Percentiles rank a stretch among this genome's conserved stretches.
These are phyloP conservation scores for Hypoxylon sp. DNA, from an alignment of 2,329 filamentous ascomycete species.

Conservation along the genomic window DNA sequence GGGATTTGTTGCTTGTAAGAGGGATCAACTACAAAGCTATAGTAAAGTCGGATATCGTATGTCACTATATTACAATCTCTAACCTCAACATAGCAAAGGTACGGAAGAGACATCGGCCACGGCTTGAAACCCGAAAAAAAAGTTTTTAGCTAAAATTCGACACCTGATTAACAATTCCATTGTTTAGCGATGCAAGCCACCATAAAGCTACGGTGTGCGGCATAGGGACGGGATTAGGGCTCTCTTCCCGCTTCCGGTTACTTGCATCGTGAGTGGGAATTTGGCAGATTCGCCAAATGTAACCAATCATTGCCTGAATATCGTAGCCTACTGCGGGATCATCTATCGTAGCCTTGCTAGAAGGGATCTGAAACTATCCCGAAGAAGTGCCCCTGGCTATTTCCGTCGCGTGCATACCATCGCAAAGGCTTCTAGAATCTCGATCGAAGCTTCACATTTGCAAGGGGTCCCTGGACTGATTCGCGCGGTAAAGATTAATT, in stretches of 20 bases:
- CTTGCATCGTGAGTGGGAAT: conserved; percentile 50
- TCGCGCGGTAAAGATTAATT: not conserved
- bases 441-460: conserved; percentile 41
- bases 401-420: conserved; percentile 43
- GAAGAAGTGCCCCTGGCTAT: conserved; percentile 44
- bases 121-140: conserved; percentile 6
- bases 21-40: conserved; percentile 9
- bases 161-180: conserved; percentile 41
- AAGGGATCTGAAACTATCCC: conserved; percentile 44
- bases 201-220: conserved; percentile 46
- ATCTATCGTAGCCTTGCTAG: conserved; percentile 48
- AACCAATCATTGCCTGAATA: conserved; percentile 49
- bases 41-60: conserved; percentile 9
- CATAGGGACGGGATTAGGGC: conserved; percentile 49
- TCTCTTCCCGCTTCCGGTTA: conserved; percentile 48
- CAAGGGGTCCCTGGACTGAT: conserved; percentile 34
- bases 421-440: conserved; percentile 49
- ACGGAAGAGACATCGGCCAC: not conserved
- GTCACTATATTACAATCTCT: not conserved
- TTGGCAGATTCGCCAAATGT: conserved; percentile 51
- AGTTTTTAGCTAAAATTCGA: not conserved
- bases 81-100: not conserved
- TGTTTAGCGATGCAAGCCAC: conserved; percentile 45
- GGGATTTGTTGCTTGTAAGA: conserved; percentile 43
- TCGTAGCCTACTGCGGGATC: conserved; percentile 39